Conservation (phyloP, 2,329 filamentous ascomycete species). For the Beauveria bassiana region DNA sequence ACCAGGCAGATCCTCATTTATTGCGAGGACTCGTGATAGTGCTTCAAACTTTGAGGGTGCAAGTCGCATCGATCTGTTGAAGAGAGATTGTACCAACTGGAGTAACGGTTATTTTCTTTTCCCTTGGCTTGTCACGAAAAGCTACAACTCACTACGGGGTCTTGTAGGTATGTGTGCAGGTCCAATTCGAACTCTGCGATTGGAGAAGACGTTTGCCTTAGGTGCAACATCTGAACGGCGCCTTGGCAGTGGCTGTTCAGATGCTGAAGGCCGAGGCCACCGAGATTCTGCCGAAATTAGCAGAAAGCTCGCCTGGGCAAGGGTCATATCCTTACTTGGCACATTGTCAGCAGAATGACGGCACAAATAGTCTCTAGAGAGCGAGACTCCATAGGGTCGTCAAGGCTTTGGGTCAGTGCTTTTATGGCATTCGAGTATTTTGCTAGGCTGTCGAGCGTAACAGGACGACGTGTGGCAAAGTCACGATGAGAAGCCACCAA, state of each 20-base stretch:
- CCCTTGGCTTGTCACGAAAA: no score
- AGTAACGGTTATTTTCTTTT: background rate
- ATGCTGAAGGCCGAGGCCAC: conserved; percentile 3
- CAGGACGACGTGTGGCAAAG: conserved; percentile 1
- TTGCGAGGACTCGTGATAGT: background rate
- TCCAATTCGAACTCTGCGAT: background rate
- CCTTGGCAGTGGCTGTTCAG: conserved; percentile 8
- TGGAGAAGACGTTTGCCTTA: background rate
- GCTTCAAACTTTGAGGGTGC: background rate
- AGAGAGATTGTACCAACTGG: conserved; percentile 5
- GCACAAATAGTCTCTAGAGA: conserved; percentile 4
- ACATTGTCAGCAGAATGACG: conserved; percentile 4
- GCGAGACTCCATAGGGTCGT: background rate
- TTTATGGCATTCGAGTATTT: conserved; percentile 3
- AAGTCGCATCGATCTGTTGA: conserved; percentile 4
- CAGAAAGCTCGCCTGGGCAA: background rate
- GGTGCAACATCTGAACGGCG: background rate
- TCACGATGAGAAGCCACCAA: background rate
- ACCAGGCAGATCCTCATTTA: background rate
- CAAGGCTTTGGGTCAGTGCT: background rate
- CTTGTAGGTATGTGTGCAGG: background rate
- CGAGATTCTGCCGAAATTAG: conserved; percentile 3
- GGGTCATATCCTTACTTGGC: background rate
- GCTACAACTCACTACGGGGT: background rate
- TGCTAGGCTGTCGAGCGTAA: background rate